phyloP scores from a whole-genome alignment of 768 basidiomycete genomes.

The Tricholoma sp. region DNA sequence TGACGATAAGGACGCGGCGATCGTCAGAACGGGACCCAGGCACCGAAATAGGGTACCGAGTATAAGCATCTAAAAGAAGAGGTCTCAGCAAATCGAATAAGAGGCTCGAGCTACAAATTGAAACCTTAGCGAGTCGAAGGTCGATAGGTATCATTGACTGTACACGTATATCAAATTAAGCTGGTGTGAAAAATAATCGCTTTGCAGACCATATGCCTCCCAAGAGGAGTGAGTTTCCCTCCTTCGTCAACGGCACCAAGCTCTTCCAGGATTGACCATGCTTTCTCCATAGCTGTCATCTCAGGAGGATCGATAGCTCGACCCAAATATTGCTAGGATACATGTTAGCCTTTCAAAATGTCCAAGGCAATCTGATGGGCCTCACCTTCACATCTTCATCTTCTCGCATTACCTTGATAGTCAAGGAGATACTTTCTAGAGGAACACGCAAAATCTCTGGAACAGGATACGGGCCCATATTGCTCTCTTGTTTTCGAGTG shows the following conservation, averaged over 20 bases:
- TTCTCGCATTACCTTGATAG: conserved; percentile 76
- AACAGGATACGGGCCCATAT: conserved; percentile 66
- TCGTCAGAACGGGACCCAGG: conserved; percentile 73
- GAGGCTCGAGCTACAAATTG: background rate
- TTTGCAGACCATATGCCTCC: conserved; percentile 62
- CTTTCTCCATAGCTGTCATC: conserved; percentile 66
- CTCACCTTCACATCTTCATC: conserved; percentile 72
- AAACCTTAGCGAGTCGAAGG: conserved; percentile 78
- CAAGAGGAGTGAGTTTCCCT: conserved; percentile 73
- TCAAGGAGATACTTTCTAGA: conserved; percentile 74
- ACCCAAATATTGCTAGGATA: conserved; percentile 49
- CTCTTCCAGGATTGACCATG: conserved; percentile 68
- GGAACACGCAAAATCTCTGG: conserved; percentile 90
- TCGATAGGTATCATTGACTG: conserved; percentile 87
- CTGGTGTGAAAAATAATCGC: background rate
- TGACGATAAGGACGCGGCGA: conserved; percentile 79
- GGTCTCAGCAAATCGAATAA: background rate
- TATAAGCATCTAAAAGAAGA: conserved; percentile 69
- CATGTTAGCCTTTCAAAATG: conserved; percentile 8
- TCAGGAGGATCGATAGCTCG: conserved; percentile 85
- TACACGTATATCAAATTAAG: conserved; percentile 1
- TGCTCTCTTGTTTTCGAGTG: conserved; percentile 64
- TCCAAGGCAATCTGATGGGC: background rate
- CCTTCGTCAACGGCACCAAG: conserved; percentile 70
- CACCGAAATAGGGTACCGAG: conserved; percentile 81